Conservation (phyloP, 495 filamentous ascomycete genomes). For the Penicillium riverlandense region DNA sequence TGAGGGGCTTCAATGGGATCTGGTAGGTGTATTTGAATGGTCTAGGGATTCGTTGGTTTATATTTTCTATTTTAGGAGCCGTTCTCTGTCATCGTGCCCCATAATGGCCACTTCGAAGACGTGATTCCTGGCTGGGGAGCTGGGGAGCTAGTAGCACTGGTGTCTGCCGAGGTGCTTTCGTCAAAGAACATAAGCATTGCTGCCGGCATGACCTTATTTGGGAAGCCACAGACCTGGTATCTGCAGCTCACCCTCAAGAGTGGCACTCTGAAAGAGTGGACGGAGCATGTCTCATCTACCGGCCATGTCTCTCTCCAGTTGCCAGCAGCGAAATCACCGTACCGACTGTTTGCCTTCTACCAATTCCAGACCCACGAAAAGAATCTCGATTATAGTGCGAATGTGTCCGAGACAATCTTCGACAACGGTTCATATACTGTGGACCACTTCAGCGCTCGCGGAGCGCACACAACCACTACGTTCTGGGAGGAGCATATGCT, state of each 20-base stretch:
- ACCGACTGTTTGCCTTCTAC: slow-evolving; percentile 32
- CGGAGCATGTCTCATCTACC: slow-evolving; percentile 4
- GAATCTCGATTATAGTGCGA: slow-evolving; percentile 15
- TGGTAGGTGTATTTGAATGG: slow-evolving; percentile 13
- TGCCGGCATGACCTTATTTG: background rate
- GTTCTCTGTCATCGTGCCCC: slow-evolving; percentile 14
- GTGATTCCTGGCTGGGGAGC: slow-evolving; percentile 31
- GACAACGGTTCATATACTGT: slow-evolving; percentile 43
- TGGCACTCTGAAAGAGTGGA: slow-evolving; percentile 9
- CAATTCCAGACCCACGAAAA: slow-evolving; percentile 20
- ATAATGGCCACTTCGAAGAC: slow-evolving; percentile 21
- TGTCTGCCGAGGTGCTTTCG: slow-evolving; percentile 20
- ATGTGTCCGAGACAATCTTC: slow-evolving; percentile 15
- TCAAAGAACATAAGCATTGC: slow-evolving; percentile 7
- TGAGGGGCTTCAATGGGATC: slow-evolving; percentile 30
- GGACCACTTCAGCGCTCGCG: slow-evolving; percentile 40
- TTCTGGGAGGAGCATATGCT: slow-evolving; percentile 43
- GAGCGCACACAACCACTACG: slow-evolving; percentile 32
- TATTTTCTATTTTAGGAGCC: slow-evolving; percentile 2
- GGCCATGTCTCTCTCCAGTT: slow-evolving; percentile 11
- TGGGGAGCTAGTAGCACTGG: slow-evolving; percentile 24
- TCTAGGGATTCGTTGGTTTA: background rate
- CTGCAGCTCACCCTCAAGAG: slow-evolving; percentile 8
- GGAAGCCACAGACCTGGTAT: slow-evolving; percentile 2
- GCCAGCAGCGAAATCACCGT: background rate